A percentile compares a stretch with the other conserved stretches of the same genome.
Conservation (phyloP, 2,329 filamentous ascomycete species). For the Fusarium scirpi region DNA sequence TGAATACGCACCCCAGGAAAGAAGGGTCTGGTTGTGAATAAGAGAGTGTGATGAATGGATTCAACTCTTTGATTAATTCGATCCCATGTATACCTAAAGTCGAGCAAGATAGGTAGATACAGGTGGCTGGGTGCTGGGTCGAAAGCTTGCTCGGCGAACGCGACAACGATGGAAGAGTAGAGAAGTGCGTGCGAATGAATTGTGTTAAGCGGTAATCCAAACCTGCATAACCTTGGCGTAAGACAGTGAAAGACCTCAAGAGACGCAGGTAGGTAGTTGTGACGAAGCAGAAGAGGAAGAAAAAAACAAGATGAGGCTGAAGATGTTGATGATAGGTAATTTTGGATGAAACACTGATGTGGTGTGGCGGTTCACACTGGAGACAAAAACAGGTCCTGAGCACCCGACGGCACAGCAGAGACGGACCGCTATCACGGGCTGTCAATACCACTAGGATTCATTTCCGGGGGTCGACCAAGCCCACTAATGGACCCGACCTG, state of each 20-base stretch:
- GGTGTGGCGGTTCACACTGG: conserved; percentile 30
- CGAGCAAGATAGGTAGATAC: conserved; percentile 30
- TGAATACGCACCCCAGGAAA: conserved; percentile 29
- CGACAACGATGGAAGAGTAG: conserved; percentile 22
- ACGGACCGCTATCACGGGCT: conserved; percentile 5
- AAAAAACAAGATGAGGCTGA: conserved; percentile 25
- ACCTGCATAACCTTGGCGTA: not conserved
- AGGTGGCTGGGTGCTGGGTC: conserved; percentile 42
- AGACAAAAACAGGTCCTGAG: conserved; percentile 25
- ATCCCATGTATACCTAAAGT: conserved; percentile 20
- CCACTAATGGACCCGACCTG: not conserved
- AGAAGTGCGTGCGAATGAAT: conserved; percentile 36
- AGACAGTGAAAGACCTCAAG: not conserved
- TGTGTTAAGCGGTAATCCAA: conserved; percentile 22
- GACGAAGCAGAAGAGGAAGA: not conserved
- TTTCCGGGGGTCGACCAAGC: conserved; percentile 11
- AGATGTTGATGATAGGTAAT: conserved; percentile 27
- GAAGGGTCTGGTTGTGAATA: conserved; percentile 25
- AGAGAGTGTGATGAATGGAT: conserved; percentile 29
- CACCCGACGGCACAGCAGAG: conserved; percentile 6
- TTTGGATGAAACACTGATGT: conserved; percentile 31
- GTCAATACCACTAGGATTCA: not conserved
- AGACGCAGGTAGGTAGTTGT: conserved; percentile 7
- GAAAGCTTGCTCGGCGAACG: conserved; percentile 18
- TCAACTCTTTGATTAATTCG: conserved; percentile 29